Base-by-base conservation (phyloP, 805 yeast genomes). In the Saccharomycopsis olivae region DNA sequence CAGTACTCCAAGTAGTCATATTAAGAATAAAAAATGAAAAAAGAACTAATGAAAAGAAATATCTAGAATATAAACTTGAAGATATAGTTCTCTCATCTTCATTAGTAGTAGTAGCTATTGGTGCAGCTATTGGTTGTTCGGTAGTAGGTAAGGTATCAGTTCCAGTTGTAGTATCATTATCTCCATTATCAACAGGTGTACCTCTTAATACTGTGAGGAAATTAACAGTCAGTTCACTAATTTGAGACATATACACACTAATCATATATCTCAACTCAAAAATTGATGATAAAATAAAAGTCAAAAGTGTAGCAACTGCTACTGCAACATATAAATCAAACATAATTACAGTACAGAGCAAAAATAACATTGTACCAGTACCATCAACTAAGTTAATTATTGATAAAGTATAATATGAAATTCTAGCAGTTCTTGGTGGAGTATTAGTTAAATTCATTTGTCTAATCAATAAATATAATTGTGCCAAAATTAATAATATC, bases 241-340 rank as follows among this genome's bases (percentile, higher is more conserved):
- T 61, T 57, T 87, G 95, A 0, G 85, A 69, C 10, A 77, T 65
- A 46, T 71, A 72, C 1, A 87, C 76, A 34, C 74, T 64, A 28
- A 78, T 69, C 67, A 82, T 64, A 56, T 78, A 84, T 42, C 88
- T 69, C 62, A 79, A 69, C 51, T 82, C 94, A 59, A 84, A 83
- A 13, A 83, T 65, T 10, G 79, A 72, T 20, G 86, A 78, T 47
- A 84, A 62, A 2, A 81, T 69, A 48, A 83, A 77, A 1, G 83
- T 68, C 5, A 82, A 55, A 42, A 85, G 75, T 2, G 88, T 77
- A 45, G 81, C 70, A 16, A 85, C 73, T 10, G 80, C 75, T 38
- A 81, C 62, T 3, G 86, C 75, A 37, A 86, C 59, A 50, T 78
- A 84, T 16, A 83, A 53, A 29, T 71, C 71, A 41, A 84, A 60